A percentile compares a stretch with the other conserved stretches of the same genome.
phyloP scores from a whole-genome alignment of 1,284 basidiomycete genomes.

The Phellopilus nigrolimitatus region DNA sequence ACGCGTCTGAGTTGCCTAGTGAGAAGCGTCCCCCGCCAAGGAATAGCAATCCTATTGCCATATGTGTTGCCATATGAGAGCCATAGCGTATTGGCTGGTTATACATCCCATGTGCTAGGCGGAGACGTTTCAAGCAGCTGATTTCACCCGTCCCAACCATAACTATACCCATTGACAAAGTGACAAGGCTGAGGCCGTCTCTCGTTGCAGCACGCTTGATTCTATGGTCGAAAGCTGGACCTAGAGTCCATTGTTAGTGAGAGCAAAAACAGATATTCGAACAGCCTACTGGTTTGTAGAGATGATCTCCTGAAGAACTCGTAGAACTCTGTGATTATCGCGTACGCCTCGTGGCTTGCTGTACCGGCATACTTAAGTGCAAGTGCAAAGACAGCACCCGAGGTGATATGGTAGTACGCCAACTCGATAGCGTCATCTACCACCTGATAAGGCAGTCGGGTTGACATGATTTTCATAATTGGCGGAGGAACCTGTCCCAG shows the following conservation, averaged over 20 bases:
- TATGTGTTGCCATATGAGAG: constrained; percentile 86
- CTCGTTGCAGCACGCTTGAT: constrained; percentile 85
- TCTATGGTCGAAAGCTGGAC: constrained; percentile 75
- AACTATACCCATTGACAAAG: constrained; percentile 82
- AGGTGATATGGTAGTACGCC: constrained; percentile 84
- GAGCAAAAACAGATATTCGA: not conserved
- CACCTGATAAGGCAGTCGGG: constrained; percentile 42
- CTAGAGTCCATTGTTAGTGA: constrained; percentile 34
- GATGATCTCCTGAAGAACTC: constrained; percentile 71
- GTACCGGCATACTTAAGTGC: constrained; percentile 94
- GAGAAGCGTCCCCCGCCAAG: constrained; percentile 92
- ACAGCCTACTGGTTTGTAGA: constrained; percentile 52
- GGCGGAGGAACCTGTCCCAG: constrained; percentile 67
- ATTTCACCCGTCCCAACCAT: constrained; percentile 98
- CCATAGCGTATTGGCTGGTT: constrained; percentile 82
- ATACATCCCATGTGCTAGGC: constrained; percentile 89
- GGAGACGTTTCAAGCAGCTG: constrained; percentile 81
- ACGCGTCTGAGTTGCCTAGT: constrained; percentile 86
- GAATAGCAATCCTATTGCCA: constrained; percentile 90
- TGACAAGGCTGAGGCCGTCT: constrained; percentile 84
- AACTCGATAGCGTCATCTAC: constrained; percentile 78
- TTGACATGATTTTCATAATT: constrained; percentile 57
- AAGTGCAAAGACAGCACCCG: constrained; percentile 88
- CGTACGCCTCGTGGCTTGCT: constrained; percentile 82
- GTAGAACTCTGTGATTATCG: constrained; percentile 75